phyloP scores from a whole-genome alignment of 1,284 basidiomycete species.

The Ganoderma sinense region DNA sequence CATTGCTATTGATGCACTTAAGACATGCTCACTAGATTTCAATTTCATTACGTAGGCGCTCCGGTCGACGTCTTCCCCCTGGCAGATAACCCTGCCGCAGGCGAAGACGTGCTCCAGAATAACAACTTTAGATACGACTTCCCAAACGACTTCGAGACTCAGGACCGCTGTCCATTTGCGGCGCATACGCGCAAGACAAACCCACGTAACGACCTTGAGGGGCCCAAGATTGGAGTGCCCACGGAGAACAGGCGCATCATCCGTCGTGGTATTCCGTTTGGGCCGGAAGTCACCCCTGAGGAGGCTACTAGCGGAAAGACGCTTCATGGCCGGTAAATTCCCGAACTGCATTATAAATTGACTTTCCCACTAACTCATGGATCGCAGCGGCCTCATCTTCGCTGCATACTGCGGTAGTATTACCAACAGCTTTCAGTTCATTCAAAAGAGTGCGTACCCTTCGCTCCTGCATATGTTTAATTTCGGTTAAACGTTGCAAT shows the following conservation, averaged over 20 bases:
- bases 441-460: constrained; percentile 44
- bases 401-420: constrained; percentile 57
- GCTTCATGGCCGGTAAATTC: constrained; percentile 44
- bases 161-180: constrained; percentile 58
- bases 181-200: constrained; percentile 63
- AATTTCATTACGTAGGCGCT: constrained; percentile 37
- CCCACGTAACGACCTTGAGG: constrained; percentile 46
- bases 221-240: constrained; percentile 1
- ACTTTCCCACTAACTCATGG: not conserved
- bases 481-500: not conserved
- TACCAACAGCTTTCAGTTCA: constrained; percentile 54
- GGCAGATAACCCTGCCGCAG: constrained; percentile 43
- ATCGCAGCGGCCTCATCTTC: constrained; percentile 52
- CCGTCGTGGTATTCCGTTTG: constrained; percentile 48
- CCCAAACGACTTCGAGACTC: constrained; percentile 38
- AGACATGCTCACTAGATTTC: not conserved
- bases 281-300: constrained; percentile 47
- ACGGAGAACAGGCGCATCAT: constrained; percentile 36
- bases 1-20: not conserved
- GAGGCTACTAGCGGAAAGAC: constrained; percentile 48
- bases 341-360: not conserved
- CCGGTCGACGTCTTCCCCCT: constrained; percentile 45
- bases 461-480: not conserved
- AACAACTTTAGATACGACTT: constrained; percentile 46
- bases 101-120: constrained; percentile 41